Evolutionary conservation across 371 early-diverging fungal genomes (phyloP).

Genomic region (Mucor piriformis): DNA sequence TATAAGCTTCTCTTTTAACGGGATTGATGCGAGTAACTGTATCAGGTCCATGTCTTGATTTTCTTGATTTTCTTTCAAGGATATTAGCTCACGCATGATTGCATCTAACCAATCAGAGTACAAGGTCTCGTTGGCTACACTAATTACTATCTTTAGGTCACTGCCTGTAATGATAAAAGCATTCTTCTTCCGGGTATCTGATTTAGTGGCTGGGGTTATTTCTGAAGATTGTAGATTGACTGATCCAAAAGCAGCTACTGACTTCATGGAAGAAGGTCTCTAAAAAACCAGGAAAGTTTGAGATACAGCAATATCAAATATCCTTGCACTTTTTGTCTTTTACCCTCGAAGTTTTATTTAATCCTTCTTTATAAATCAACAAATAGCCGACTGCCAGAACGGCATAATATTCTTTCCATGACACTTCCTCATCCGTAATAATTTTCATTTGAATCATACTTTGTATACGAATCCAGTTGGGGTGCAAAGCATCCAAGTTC

Average conservation of each 20-base stretch:
- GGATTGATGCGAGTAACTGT: constrained; percentile 6
- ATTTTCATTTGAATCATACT: constrained; percentile 46
- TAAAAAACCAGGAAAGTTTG: constrained; percentile 8
- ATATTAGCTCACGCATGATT: constrained; percentile 48
- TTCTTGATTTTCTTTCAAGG: constrained; percentile 22
- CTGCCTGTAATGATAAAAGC: constrained; percentile 18
- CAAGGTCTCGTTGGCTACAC: constrained; percentile 35
- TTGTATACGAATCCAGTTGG: constrained; percentile 37
- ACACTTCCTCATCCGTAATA: constrained; percentile 30
- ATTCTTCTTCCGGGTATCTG: constrained; percentile 31
- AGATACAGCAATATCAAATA: constrained; percentile 1
- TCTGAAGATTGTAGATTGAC: constrained; percentile 40
- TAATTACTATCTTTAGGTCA: constrained; percentile 36
- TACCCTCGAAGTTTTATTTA: constrained; percentile 25
- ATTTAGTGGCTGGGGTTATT: constrained; percentile 39
- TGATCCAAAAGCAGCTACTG: constrained; percentile 35
- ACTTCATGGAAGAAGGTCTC: constrained; percentile 19
- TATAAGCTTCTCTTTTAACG: background rate
- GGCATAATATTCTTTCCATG: constrained; percentile 45
- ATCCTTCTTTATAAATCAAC: constrained; percentile 40
- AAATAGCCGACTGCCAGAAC: constrained; percentile 42
- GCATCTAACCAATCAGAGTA: constrained; percentile 47
- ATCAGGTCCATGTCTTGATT: constrained; percentile 1
- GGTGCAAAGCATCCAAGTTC: constrained; percentile 40
- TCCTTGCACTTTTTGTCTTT: too few species aligned